phyloP scores from a whole-genome alignment of 2,329 filamentous ascomycete species.

The Albophoma yamanashiensis region DNA sequence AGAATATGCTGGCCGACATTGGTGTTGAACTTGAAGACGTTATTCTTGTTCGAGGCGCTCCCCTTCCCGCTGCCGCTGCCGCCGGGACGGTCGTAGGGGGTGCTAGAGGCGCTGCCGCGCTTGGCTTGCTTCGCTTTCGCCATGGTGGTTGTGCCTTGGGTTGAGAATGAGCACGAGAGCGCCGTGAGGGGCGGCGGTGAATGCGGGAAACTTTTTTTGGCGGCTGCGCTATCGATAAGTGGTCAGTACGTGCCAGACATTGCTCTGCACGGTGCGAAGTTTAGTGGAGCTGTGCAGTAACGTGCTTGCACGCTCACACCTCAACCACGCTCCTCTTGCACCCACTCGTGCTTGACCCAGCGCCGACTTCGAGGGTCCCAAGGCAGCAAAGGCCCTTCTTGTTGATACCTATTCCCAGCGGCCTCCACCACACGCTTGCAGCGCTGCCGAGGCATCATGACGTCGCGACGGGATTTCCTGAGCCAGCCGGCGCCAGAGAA shows the following conservation, averaged over 20 bases:
- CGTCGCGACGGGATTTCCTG: conserved; percentile 70
- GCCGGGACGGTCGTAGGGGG: conserved; percentile 30
- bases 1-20: conserved; percentile 81
- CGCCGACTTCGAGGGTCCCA: background rate
- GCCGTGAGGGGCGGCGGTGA: conserved; percentile 4
- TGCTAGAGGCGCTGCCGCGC: conserved; percentile 35
- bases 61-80: conserved; percentile 9
- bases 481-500: conserved; percentile 78
- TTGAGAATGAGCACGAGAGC: conserved; percentile 1
- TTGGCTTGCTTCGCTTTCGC: conserved; percentile 42
- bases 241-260: background rate
- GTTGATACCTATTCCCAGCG: background rate
- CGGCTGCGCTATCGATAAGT: conserved; percentile 12
- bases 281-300: no score
- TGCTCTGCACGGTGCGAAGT: background rate
- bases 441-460: conserved; percentile 27
- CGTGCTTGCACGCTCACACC: background rate
- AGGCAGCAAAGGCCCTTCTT: background rate
- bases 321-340: background rate
- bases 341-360: background rate
- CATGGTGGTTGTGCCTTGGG: conserved; percentile 25
- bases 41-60: conserved; percentile 44
- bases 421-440: conserved; percentile 1
- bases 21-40: conserved; percentile 96
- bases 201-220: conserved; percentile 10